Percentiles rank a stretch among this genome's conserved stretches.
phyloP scores from a whole-genome alignment of 495 filamentous ascomycete genomes.

The Penicillium malachiteum region DNA sequence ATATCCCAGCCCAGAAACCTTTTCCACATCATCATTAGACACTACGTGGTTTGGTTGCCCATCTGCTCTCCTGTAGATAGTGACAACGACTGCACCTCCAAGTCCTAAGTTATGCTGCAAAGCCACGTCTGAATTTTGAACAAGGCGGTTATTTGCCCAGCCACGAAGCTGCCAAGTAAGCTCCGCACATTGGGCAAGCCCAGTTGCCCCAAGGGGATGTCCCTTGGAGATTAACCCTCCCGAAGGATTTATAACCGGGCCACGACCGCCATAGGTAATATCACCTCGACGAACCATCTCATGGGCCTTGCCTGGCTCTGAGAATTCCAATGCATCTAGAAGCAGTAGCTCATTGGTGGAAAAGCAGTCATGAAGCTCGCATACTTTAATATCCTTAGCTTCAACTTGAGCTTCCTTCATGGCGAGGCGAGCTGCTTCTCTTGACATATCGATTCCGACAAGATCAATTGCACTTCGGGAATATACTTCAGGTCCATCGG shows the following conservation, averaged over 20 bases:
- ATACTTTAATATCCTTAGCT: constrained; percentile 70
- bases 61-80: constrained; percentile 74
- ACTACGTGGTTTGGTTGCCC: constrained; percentile 51
- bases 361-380: constrained; percentile 95
- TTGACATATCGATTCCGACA: constrained; percentile 81
- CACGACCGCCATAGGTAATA: constrained; percentile 84
- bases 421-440: constrained; percentile 64
- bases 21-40: constrained; percentile 49
- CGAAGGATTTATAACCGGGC: constrained; percentile 78
- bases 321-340: constrained; percentile 79
- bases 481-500: constrained; percentile 73
- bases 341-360: constrained; percentile 86
- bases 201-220: constrained; percentile 88
- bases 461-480: constrained; percentile 76
- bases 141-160: constrained; percentile 86
- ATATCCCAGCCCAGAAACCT: constrained; percentile 64
- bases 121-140: constrained; percentile 61
- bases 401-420: constrained; percentile 69
- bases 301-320: constrained; percentile 76
- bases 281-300: constrained; percentile 85
- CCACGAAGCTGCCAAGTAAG: constrained; percentile 91
- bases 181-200: constrained; percentile 91
- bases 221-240: constrained; percentile 93
- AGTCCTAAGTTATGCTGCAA: constrained; percentile 86
- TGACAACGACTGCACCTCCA: constrained; percentile 81